These are phyloP conservation scores for Metarhizium rileyi DNA, from an alignment of 2,329 filamentous ascomycete species.

Conservation along the genomic window DNA sequence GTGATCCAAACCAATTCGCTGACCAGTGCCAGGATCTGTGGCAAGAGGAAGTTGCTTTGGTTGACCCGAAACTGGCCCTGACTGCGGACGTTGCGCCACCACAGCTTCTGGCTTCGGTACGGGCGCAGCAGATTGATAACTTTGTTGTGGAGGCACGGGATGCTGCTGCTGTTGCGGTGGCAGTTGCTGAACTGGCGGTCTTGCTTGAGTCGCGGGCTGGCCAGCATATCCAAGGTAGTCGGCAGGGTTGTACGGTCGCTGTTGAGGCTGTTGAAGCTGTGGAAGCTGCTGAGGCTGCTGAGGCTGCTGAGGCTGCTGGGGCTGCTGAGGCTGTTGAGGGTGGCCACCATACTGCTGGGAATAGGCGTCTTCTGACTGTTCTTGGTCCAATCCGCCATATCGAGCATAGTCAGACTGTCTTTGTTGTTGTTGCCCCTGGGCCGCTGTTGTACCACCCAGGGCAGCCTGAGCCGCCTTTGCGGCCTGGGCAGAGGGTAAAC, in stretches of 20 bases:
- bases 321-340: slow-evolving; percentile 14
- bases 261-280: slow-evolving; percentile 22
- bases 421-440: slow-evolving; percentile 23
- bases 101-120: slow-evolving; percentile 30
- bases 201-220: slow-evolving; percentile 21
- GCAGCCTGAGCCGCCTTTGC: slow-evolving; percentile 50
- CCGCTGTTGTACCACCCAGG: slow-evolving; percentile 38
- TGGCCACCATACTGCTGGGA: slow-evolving; percentile 21
- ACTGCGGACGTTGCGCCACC: slow-evolving; percentile 20
- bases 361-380: slow-evolving; percentile 27
- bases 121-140: slow-evolving; percentile 21
- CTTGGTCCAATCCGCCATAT: slow-evolving; percentile 23
- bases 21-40: slow-evolving; percentile 62
- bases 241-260: slow-evolving; percentile 66
- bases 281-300: slow-evolving; percentile 16
- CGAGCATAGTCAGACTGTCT: slow-evolving; percentile 25
- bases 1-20: slow-evolving; percentile 89
- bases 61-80: slow-evolving; percentile 21
- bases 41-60: slow-evolving; percentile 60
- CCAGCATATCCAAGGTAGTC: slow-evolving; percentile 53
- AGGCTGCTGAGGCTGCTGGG: slow-evolving; percentile 31
- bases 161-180: slow-evolving; percentile 18
- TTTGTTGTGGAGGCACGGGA: slow-evolving; percentile 21
- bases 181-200: slow-evolving; percentile 18
- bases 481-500: slow-evolving; percentile 43